phyloP scores from a whole-genome alignment of 768 basidiomycete species.

The Lactarius evosmus region DNA sequence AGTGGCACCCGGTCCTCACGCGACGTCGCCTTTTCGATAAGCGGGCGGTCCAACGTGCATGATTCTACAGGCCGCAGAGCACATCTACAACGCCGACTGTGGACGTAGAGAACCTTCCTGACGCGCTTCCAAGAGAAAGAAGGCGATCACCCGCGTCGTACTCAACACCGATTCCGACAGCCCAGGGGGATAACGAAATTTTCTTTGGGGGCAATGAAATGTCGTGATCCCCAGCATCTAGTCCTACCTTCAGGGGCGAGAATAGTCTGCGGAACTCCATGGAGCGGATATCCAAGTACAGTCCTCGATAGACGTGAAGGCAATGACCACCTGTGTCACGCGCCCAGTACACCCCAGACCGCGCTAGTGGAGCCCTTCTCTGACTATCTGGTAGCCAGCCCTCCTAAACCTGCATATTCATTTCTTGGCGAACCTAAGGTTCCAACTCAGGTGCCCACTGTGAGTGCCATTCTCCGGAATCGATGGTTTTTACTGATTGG shows the following conservation, averaged over 20 bases:
- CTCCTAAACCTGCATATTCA: conserved; percentile 23
- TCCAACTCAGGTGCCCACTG: conserved; percentile 60
- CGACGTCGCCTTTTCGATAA: conserved; percentile 8
- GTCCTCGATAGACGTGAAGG: background rate
- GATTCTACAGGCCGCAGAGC: background rate
- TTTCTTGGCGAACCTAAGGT: conserved; percentile 55
- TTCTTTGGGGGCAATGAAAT: background rate
- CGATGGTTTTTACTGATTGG: background rate
- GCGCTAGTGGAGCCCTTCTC: conserved; percentile 1
- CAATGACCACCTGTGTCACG: background rate
- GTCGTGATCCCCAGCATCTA: background rate
- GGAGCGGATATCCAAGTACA: background rate
- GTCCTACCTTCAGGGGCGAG: background rate
- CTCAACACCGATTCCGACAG: background rate
- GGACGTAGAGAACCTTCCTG: background rate
- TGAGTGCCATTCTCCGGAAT: conserved; percentile 36
- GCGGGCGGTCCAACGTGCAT: background rate
- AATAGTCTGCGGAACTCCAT: background rate
- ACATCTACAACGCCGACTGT: background rate
- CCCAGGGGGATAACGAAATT: background rate
- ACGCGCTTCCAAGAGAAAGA: background rate
- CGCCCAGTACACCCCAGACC: background rate
- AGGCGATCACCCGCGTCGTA: background rate
- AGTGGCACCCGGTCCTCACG: background rate
- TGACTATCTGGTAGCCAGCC: background rate